phyloP scores from a whole-genome alignment of 257 asterid genomes.

The Solanum appendiculatum region DNA sequence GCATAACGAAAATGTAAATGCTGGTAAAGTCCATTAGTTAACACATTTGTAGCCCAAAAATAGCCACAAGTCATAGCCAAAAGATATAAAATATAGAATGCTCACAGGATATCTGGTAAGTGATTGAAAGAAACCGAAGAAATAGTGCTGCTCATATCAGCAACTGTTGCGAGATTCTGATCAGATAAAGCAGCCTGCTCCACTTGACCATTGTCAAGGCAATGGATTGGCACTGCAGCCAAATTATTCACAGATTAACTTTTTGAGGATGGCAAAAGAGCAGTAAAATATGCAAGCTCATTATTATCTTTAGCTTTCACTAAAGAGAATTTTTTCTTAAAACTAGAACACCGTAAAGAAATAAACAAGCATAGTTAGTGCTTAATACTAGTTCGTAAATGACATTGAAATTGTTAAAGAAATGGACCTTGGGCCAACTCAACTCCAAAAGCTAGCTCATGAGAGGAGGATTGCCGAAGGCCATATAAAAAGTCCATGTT shows the following conservation, averaged over 20 bases:
- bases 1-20: conserved; percentile 13
- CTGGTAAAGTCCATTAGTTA: neutral
- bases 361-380: neutral
- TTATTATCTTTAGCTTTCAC: neutral
- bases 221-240: conserved; percentile 31
- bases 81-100: conserved; percentile 4
- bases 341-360: neutral
- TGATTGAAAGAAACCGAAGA: conserved; percentile 4
- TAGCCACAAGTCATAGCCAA: neutral
- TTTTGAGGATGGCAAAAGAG: neutral
- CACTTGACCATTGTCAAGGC: conserved; percentile 28
- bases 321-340: neutral
- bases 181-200: conserved; percentile 28
- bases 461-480: neutral
- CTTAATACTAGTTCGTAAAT: neutral
- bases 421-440: neutral
- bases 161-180: conserved; percentile 7
- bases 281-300: neutral
- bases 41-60: conserved; percentile 1
- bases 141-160: neutral
- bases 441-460: neutral
- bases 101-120: conserved; percentile 37
- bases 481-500: neutral
- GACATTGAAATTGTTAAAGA: neutral
- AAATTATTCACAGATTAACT: neutral